Conservation (phyloP, 2,329 filamentous ascomycete species). For the Allantophomopsis lycopodina region DNA sequence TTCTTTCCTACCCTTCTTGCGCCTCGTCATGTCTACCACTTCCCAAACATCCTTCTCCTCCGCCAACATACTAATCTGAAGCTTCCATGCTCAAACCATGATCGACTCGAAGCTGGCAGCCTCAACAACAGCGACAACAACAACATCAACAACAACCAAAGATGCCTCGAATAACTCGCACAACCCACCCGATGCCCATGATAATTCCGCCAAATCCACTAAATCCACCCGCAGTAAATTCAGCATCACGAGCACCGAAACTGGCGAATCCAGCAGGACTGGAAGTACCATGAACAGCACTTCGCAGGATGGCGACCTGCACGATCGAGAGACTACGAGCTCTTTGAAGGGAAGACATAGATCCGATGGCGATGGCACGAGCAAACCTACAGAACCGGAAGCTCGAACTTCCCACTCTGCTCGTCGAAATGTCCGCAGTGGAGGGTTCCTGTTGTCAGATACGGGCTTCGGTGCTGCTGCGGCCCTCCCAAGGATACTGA, state of each 20-base stretch:
- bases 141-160: conserved; percentile 4
- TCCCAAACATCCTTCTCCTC: no score
- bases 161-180: conserved; percentile 11
- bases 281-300: conserved; percentile 15
- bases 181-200: conserved; percentile 6
- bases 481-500: conserved; percentile 1
- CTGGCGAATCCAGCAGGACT: conserved; percentile 28
- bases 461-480: conserved; percentile 9
- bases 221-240: conserved; percentile 2
- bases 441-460: conserved; percentile 17
- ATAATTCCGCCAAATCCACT: no score
- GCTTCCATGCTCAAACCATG: no score
- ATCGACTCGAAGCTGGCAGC: no score
- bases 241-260: conserved; percentile 26
- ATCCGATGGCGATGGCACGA: conserved; percentile 9
- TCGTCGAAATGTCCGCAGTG: conserved; percentile 13
- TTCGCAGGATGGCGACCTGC: conserved; percentile 1
- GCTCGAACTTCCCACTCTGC: conserved; percentile 7
- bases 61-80: no score
- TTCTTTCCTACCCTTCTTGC: no score
- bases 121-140: no score
- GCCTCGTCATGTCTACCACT: no score
- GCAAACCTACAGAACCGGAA: conserved; percentile 1
- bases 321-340: background rate
- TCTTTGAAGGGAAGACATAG: background rate